Base-by-base conservation (phyloP, 2,329 filamentous ascomycete species). In the Talaromyces verruculosus region DNA sequence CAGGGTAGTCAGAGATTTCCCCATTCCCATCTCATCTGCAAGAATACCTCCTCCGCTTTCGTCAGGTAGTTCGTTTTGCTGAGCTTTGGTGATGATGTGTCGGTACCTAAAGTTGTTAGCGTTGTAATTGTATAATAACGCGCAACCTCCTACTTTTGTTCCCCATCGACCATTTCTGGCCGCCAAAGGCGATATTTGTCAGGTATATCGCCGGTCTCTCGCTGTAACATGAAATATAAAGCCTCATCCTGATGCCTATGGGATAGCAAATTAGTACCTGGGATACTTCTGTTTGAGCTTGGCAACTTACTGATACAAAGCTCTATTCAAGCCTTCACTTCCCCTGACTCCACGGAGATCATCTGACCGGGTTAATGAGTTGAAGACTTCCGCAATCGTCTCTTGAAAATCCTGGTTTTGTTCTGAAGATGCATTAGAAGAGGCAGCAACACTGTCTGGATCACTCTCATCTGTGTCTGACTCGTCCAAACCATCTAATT, bases 1-100 rank as follows among this genome's bases (percentile, higher is more conserved):
- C 10, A 87, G 77, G 0, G 84, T 81, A 1, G 83, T 83, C 6
- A 87, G 75, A 0, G 85, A 83, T 69, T 88, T 88, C 0, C 86
- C 86, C 77, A 87, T 80, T 0, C 86, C 86, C 85, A 87, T 88
- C 66, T 87, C 85, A 69, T 88, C 85, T 0, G 85, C 85, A 1
- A 88, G 69, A n/a, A 88, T 83, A 0, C 84, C 84, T 43, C 76
- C 81, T 15, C 75, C 74, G 1, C 68, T 75, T 57, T 78, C 75
- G 22, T 57, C 28, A 11, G 68, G 66, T 5, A 61, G 25, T 7
- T 25, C 61, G 61, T 68, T 65, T 68, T 25, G 68, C 51, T 67
- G 74, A 0, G 69, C 71, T 15, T 75, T 78, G 3, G 81, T 83
- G 65, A 84, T 78, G 17, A 67, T 69, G 66, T 83, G 80, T 0